phyloP scores from a whole-genome alignment of 331 rosid genomes.

The Acacia pycnantha region DNA sequence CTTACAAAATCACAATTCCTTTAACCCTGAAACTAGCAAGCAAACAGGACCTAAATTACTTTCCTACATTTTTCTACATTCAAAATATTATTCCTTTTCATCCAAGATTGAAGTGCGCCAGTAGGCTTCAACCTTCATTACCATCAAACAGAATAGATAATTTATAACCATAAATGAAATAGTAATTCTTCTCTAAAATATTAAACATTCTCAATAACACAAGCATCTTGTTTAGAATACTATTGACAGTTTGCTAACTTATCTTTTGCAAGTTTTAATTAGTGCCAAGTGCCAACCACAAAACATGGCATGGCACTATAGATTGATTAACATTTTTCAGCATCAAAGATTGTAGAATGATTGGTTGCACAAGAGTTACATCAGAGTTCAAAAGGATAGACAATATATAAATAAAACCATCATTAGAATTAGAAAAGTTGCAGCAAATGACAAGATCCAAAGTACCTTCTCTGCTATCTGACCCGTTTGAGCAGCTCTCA shows the following conservation, averaged over 20 bases:
- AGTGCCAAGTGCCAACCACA: not conserved
- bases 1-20: not conserved
- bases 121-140: not conserved
- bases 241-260: not conserved
- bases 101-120: not conserved
- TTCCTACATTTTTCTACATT: not conserved
- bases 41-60: not conserved
- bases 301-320: not conserved
- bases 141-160: not conserved
- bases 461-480: constrained; percentile 83
- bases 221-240: not conserved
- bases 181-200: not conserved
- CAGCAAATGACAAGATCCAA: constrained; percentile 26
- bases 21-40: not conserved
- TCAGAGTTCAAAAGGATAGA: not conserved
- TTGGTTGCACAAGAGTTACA: not conserved
- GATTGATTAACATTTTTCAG: constrained; percentile 12
- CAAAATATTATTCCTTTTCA: not conserved
- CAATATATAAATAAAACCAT: not conserved
- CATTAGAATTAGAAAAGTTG: constrained; percentile 7
- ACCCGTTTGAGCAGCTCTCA: constrained; percentile 95
- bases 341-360: not conserved
- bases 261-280: not conserved
- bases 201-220: not conserved
- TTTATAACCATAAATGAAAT: not conserved